Base-by-base conservation (phyloP, 1,284 basidiomycete genomes). In the Porodaedalea pini region DNA sequence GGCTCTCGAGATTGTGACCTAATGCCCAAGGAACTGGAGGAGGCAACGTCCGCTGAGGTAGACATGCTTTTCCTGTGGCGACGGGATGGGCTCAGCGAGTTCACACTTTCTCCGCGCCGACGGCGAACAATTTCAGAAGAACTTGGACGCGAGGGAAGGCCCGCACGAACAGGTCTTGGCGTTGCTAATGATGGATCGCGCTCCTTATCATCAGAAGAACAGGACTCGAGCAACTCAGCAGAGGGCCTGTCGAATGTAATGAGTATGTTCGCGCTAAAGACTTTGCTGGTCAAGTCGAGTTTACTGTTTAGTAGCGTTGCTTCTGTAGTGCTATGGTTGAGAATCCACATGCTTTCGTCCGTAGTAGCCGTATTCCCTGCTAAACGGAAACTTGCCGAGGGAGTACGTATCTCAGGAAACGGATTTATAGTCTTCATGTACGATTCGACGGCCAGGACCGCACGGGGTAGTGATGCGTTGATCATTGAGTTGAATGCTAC, bases 401-500 rank as follows among this genome's bases (percentile, higher is more conserved):
- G 92, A 23, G 88, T 70, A 44, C 89, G 77, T 40, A 82, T 82
- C 43, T 85, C 74, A 13, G 90, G 89, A 41, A 85, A 72, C 0
- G 86, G 80, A 3, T 80, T 75, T 15, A 64, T 54, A 15, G 73
- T 74, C 70, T 86, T 90, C 65, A 92, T 75, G 62, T 82, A 85
- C 21, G 78, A 69, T 66, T 94, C 92, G 37, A 94, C 73, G 0
- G 82, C 78, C 3, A 91, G 71, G 19, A 94, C 82, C 1, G 84
- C 77, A 56, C 82, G 78, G 2, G 90, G 83, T 13, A 93, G 71
- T 21, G 84, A 77, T 1, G 87, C 80, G 67, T 98, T 97, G 70
- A 94, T 88, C 73, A 90, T 85, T 31, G 90, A 85, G 70, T 97
- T 98, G 60, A 96, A 82, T 0, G 93, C 86, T 5, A 86, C 80